Percentiles rank a stretch among this genome's conserved stretches.
Conservation (phyloP, 139 green algal species). For the Asterochloris sp. region DNA sequence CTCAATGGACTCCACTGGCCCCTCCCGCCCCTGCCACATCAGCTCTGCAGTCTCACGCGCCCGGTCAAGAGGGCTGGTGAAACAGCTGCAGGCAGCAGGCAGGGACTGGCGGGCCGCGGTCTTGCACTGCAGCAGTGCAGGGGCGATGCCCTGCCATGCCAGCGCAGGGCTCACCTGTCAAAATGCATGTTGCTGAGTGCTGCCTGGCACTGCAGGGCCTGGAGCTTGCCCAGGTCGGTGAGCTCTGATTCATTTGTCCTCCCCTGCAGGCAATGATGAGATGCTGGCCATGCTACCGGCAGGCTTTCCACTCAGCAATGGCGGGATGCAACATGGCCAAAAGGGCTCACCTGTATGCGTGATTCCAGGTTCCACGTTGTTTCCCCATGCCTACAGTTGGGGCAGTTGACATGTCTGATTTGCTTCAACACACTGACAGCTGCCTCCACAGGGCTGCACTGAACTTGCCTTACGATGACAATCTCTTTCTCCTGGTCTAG, state of each 20-base stretch:
- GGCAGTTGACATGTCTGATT: no score
- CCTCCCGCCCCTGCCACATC: conserved; percentile 48
- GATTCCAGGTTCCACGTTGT: no score
- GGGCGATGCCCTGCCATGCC: not conserved
- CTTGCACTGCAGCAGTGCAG: not conserved
- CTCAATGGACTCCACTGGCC: conserved; percentile 37
- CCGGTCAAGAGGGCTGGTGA: conserved; percentile 46
- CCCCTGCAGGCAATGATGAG: conserved; percentile 27
- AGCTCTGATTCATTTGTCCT: conserved; percentile 50
- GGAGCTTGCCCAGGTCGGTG: conserved; percentile 39
- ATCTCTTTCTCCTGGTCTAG: no score
- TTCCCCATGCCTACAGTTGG: no score
- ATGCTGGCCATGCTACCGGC: no score
- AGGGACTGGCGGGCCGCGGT: not conserved
- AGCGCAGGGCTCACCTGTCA: conserved; percentile 35
- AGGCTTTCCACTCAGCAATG: no score
- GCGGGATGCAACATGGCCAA: no score
- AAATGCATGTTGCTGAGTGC: conserved; percentile 49
- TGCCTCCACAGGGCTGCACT: no score
- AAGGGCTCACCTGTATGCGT: no score
- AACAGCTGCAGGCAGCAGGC: conserved; percentile 11
- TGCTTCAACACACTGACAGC: no score
- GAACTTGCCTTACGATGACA: no score
- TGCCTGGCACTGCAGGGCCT: conserved; percentile 34
- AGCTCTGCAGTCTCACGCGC: conserved; percentile 41